A percentile compares a stretch with the other conserved stretches of the same genome.
Evolutionary conservation across 2,329 filamentous ascomycete species (phyloP).

Genomic region (Penicillium sp.): DNA sequence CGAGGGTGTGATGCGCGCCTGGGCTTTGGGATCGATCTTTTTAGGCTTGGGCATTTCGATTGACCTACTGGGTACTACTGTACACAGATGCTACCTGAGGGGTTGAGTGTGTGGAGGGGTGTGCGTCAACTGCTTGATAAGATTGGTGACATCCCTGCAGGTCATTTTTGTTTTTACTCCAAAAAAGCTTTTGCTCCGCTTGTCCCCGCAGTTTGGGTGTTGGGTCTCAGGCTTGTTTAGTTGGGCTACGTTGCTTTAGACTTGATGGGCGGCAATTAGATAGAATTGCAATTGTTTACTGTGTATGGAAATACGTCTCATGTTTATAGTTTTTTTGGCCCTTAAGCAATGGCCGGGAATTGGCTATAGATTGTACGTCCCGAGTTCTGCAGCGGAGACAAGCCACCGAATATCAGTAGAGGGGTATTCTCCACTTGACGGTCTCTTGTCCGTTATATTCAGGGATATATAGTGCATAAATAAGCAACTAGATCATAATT

Average conservation of each 20-base stretch:
- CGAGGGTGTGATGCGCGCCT: constrained; percentile 2
- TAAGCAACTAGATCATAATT: not conserved
- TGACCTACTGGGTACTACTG: not conserved
- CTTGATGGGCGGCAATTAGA: not conserved
- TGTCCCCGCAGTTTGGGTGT: constrained; percentile 15
- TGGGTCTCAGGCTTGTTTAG: not conserved
- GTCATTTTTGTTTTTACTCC: not conserved
- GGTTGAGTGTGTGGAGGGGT: not conserved
- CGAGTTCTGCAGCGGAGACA: constrained; percentile 13
- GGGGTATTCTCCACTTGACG: constrained; percentile 15
- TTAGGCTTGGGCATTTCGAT: constrained; percentile 17
- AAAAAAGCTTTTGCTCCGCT: constrained; percentile 10
- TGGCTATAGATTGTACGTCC: constrained; percentile 5
- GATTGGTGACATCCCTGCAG: not conserved
- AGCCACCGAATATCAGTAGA: constrained; percentile 14
- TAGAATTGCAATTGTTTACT: not conserved
- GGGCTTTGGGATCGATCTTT: constrained; percentile 15
- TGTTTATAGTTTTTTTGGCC: not conserved
- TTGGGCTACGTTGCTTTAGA: not conserved
- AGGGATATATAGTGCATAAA: not conserved
- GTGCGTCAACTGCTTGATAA: not conserved
- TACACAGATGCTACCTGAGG: not conserved
- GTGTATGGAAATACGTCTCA: not conserved
- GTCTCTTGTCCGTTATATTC: not conserved
- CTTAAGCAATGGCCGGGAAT: not conserved